A percentile compares a stretch with the other conserved stretches of the same genome.
Conservation (phyloP, 257 asterid genomes). For the Jasminum sambac region DNA sequence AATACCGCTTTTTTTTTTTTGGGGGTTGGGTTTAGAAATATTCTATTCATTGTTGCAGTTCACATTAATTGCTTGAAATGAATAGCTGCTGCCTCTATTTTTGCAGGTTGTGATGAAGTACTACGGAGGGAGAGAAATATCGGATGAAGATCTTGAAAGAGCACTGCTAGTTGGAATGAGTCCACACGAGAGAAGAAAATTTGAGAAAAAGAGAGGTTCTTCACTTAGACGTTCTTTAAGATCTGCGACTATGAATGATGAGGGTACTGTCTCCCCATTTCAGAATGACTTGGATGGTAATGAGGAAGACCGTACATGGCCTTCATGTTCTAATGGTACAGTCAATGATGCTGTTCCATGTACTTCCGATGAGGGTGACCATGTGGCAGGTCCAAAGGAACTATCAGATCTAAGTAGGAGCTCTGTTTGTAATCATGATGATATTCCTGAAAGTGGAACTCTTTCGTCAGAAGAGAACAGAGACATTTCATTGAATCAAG, state of each 20-base stretch:
- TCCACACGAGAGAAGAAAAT: constrained; percentile 74
- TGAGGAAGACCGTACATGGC: constrained; percentile 20
- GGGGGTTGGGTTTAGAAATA: no score
- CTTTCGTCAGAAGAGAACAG: constrained; percentile 25
- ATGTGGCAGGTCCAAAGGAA: constrained; percentile 14
- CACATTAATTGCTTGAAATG: background rate
- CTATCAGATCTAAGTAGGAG: constrained; percentile 9
- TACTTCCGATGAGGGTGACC: constrained; percentile 20
- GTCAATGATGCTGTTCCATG: constrained; percentile 21
- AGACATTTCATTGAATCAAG: constrained; percentile 40
- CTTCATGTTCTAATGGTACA: constrained; percentile 18
- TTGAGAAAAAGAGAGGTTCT: constrained; percentile 62
- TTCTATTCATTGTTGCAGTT: background rate
- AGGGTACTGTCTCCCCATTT: constrained; percentile 20
- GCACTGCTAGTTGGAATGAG: constrained; percentile 88
- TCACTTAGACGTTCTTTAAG: constrained; percentile 41
- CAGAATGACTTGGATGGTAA: constrained; percentile 26
- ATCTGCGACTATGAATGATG: constrained; percentile 21
- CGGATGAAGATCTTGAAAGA: constrained; percentile 75
- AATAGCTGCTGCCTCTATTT: background rate
- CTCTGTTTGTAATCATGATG: constrained; percentile 24
- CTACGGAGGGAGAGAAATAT: constrained; percentile 88
- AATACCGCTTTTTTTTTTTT: constrained; percentile 15
- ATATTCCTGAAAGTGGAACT: constrained; percentile 29
- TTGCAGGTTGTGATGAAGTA: constrained; percentile 68